Evolutionary conservation across 129 eudicot genomes (phyloP).

Genomic region (sunflower (Helianthus annuus)): DNA sequence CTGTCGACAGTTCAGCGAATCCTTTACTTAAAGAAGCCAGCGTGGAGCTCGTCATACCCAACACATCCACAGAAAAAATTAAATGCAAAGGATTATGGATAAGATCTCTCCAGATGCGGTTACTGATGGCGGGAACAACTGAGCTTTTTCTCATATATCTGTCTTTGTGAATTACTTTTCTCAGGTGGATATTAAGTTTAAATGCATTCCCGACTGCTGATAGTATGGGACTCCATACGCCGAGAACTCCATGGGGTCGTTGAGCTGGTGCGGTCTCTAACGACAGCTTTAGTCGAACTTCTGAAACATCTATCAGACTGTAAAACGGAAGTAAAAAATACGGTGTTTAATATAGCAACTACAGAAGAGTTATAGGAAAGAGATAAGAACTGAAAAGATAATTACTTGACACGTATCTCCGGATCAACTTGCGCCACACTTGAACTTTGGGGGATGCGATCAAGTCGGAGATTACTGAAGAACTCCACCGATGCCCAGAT

Average conservation of each 20-base stretch:
- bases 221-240: conserved; percentile 96
- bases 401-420: conserved; percentile 92
- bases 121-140: conserved; percentile 79
- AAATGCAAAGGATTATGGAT: conserved; percentile 94
- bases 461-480: conserved; percentile 77
- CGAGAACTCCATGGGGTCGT: conserved; percentile 94
- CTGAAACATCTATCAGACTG: conserved; percentile 95
- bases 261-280: conserved; percentile 98
- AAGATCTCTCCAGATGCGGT: conserved; percentile 91
- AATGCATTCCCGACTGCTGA: conserved; percentile 99
- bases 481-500: conserved; percentile 92
- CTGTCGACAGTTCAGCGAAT: conserved; percentile 96
- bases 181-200: conserved; percentile 89
- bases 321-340: conserved; percentile 19
- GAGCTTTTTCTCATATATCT: conserved; percentile 96
- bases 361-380: not conserved
- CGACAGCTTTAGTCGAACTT: conserved; percentile 78
- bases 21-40: conserved; percentile 93
- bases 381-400: conserved; percentile 9
- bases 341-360: not conserved
- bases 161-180: conserved; percentile 92
- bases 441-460: conserved; percentile 64
- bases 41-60: conserved; percentile 98
- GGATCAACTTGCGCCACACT: conserved; percentile 91
- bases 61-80: conserved; percentile 86